These are phyloP conservation scores for Alternaria triticimaculans DNA, from an alignment of 2,329 filamentous ascomycete genomes.

Conservation along the genomic window DNA sequence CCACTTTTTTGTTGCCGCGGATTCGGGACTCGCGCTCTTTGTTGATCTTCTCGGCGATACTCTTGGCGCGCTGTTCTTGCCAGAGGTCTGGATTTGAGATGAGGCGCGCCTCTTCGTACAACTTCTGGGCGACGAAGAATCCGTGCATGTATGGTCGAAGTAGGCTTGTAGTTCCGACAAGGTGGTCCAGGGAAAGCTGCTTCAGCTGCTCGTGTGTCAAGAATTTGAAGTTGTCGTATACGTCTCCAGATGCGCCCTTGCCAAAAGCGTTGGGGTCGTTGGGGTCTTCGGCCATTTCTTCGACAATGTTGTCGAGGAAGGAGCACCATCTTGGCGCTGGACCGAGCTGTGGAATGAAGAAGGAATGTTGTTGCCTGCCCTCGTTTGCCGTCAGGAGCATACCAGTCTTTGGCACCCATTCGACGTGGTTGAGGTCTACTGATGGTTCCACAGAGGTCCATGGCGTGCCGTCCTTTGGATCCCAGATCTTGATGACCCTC, in stretches of 20 bases:
- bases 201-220: constrained; percentile 86
- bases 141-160: constrained; percentile 98
- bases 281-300: constrained; percentile 92
- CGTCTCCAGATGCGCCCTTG: constrained; percentile 70
- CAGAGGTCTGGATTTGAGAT: constrained; percentile 94
- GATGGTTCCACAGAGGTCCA: constrained; percentile 97
- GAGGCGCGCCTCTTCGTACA: constrained; percentile 93
- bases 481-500: constrained; percentile 97
- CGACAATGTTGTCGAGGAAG: constrained; percentile 95
- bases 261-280: constrained; percentile 66
- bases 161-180: constrained; percentile 88
- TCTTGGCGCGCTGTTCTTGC: constrained; percentile 90
- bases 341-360: constrained; percentile 92
- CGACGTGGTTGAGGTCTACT: constrained; percentile 93
- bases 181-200: constrained; percentile 82
- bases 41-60: constrained; percentile 92
- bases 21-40: constrained; percentile 97
- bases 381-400: constrained; percentile 98
- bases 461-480: constrained; percentile 78
- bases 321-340: constrained; percentile 95
- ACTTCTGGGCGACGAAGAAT: constrained; percentile 92
- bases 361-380: constrained; percentile 91
- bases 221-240: constrained; percentile 99
- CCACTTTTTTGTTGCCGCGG: constrained; percentile 89
- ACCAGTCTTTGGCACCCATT: constrained; percentile 88